Base-by-base conservation (phyloP, 805 yeast species). In the Starmerella sp. region DNA sequence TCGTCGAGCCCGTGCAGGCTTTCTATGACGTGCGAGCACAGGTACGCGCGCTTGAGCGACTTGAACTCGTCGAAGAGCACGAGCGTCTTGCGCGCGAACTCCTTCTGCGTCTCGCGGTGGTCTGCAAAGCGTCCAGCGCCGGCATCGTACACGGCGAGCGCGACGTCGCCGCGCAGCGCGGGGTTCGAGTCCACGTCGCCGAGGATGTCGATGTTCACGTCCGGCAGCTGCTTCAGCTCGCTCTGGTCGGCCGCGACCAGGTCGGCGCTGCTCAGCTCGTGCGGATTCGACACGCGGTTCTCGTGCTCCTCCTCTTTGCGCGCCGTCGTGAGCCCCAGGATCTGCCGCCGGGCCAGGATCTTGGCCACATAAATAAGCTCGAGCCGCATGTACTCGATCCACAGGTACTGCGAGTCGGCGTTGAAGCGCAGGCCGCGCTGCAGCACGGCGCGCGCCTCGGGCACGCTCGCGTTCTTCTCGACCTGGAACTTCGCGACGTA, bases 401-500 rank as follows among this genome's bases (percentile, higher is more conserved):
- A 91, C 57, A 93, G 74, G 54, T 76, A 78, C 15, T 74, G 68
- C 8, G 83, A 78, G 51, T 86, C 90, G 2, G 84, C 77, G 66
- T 91, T 91, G 68, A 93, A 85, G 67, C 95, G 77, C 42, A 93
- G 74, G 35, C 84, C 95, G 61, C 85, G 80, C 69, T 90, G 96
- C 68, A 89, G 81, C 30, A 93, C 75, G 9, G 81, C 80, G 68
- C 99, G 78, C 28, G 97, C 90, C 47, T 95, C 90, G 65, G 84
- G 82, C 46, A 95, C 86, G 63, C 89, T 85, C 42, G 91, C 86
- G 69, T 93, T 88, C 32, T 78, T 79, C 62, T 91, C 96, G 64
- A 86, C 83, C 71, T 93, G 97, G 70, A 87, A 88, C 66, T 86
- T 86, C 34, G 97, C 96, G 29, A 96, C 97, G 64, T 87, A 79